A percentile compares a stretch with the other conserved stretches of the same genome.
Conservation (phyloP, 345 rosid species). For the Garcia nutans region DNA sequence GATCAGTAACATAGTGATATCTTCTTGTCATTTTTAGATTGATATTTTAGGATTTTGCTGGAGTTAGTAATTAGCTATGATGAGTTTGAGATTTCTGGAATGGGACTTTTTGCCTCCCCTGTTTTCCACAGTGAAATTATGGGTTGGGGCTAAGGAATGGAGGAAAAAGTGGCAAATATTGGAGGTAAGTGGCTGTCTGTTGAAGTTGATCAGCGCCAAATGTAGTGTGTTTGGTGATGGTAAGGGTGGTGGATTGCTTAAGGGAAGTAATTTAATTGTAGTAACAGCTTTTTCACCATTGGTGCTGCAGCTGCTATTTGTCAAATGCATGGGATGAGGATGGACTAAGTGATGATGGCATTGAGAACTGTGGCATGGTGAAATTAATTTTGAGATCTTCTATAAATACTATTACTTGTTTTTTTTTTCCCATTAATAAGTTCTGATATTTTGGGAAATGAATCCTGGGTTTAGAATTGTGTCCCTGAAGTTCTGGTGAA, state of each 20-base stretch:
- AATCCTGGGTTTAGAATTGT: background rate
- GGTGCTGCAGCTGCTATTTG: background rate
- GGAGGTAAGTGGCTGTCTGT: background rate
- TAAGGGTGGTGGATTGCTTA: background rate
- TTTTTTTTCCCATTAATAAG: background rate
- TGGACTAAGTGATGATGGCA: constrained; percentile 1
- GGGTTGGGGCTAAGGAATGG: background rate
- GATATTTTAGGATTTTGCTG: background rate
- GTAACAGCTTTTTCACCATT: background rate
- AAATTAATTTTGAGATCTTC: background rate
- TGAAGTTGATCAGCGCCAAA: background rate
- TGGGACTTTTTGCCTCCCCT: background rate
- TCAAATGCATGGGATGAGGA: background rate
- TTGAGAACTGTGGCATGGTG: background rate
- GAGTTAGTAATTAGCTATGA: background rate
- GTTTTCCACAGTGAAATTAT: background rate
- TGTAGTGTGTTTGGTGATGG: no score
- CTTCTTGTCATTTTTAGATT: background rate
- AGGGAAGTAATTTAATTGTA: background rate
- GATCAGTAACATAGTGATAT: background rate
- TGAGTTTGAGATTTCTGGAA: background rate
- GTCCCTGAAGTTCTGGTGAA: background rate
- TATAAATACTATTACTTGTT: background rate
- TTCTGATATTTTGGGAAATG: background rate
- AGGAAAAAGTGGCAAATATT: background rate